Evolutionary conservation across 805 yeast genomes (phyloP), one percentile per base, ranked within the genome.

Genomic region (Cyberlindnera sargentensis): DNA sequence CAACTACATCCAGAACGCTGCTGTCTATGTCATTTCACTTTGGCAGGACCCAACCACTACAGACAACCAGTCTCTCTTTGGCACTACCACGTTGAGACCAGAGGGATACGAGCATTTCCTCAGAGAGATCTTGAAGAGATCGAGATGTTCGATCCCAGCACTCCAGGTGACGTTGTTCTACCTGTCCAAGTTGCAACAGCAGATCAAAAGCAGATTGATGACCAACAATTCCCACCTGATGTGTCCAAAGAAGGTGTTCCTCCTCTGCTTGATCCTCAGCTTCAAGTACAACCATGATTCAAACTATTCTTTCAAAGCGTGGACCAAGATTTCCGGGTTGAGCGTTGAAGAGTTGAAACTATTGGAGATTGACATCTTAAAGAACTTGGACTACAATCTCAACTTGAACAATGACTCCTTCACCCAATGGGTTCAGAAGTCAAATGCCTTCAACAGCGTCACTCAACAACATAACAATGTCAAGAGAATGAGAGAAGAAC

Each of bases 251-350:
- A 76, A 84, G 48, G 72, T 79, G 35, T 80, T 87, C 49, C 68
- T 87, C 47, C 74, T 81, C 2, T 74, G 85, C 55, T 60, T 87
- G 42, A 83, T 86, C 42, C 65, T 87, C 33, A 80, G 93, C 4
- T 75, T 82, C 41, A 87, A 87, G 58, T 84, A 79, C 60, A 68
- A 73, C 47, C 87, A 80, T 57, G 95, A 87, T 62, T 75, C 77
- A 40, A 82, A 81, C 57, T 84, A 76, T 61, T 70, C 84, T 29
- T 71, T 83, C 51, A 72, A 70, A 48, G 75, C 84, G 5, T 87
- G 95, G 95, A 68, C 82, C 41, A 75, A 77, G 57, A 80, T 87
- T 40, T 75, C 87, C 31, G 93, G 95, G 1, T 69, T 84, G 34
- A 56, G 75, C 24, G 55, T 73, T 4, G 50, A 59, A 28, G 80